phyloP scores from a whole-genome alignment of 148 eudicot species.

The Diospyros lotus region DNA sequence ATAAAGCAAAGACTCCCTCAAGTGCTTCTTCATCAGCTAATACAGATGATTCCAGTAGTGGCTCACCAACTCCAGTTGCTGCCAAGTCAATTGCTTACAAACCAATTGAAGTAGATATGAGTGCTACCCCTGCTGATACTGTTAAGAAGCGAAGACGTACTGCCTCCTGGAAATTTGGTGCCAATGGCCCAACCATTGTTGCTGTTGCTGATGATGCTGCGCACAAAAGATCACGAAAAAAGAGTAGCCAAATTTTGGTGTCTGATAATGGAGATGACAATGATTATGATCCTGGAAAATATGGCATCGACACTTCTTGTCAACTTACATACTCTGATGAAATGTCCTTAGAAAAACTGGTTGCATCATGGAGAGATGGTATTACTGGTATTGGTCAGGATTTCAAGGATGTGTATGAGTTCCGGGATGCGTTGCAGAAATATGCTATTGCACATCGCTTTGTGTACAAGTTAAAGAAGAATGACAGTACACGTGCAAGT shows the following conservation, averaged over 20 bases:
- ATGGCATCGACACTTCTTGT: constrained; percentile 13
- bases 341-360: constrained; percentile 31
- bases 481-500: constrained; percentile 40
- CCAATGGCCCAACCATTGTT: constrained; percentile 33
- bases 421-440: constrained; percentile 44
- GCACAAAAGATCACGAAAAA: constrained; percentile 23
- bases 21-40: constrained; percentile 17
- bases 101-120: constrained; percentile 23
- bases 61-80: constrained; percentile 14
- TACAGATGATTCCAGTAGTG: constrained; percentile 22
- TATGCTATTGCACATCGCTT: constrained; percentile 50
- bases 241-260: constrained; percentile 13
- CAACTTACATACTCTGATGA: constrained; percentile 24
- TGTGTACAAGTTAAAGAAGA: constrained; percentile 44
- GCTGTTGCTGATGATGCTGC: constrained; percentile 25
- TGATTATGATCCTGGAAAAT: constrained; percentile 12
- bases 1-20: constrained; percentile 9
- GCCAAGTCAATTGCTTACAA: constrained; percentile 1
- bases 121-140: constrained; percentile 45
- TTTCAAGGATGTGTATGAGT: constrained; percentile 40
- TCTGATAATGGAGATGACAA: constrained; percentile 6
- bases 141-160: constrained; percentile 57
- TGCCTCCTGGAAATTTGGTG: constrained; percentile 38
- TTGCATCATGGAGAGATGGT: constrained; percentile 42
- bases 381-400: constrained; percentile 53